Evolutionary conservation across 768 basidiomycete species (phyloP).

Genomic region (Trametes punicea): DNA sequence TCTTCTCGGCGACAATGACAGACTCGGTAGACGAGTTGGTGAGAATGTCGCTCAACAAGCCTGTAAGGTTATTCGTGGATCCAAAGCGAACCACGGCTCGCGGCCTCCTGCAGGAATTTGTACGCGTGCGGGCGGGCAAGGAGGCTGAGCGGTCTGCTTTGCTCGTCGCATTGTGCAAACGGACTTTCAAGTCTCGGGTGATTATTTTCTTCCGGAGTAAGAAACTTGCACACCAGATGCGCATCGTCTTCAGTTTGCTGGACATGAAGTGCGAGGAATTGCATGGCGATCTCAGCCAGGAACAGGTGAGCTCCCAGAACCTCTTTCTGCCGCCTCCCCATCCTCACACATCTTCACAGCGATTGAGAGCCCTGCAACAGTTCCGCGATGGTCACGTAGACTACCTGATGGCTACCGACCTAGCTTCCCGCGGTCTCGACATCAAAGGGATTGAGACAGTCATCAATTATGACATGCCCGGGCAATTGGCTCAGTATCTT

Average conservation of each 20-base stretch:
- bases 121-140: constrained; percentile 80
- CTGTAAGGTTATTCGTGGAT: constrained; percentile 93
- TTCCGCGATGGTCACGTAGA: constrained; percentile 90
- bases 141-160: constrained; percentile 75
- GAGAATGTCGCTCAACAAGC: constrained; percentile 87
- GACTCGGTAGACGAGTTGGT: constrained; percentile 94
- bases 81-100: constrained; percentile 85
- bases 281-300: constrained; percentile 94
- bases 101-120: constrained; percentile 90
- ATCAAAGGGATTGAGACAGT: constrained; percentile 98
- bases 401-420: constrained; percentile 93
- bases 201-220: constrained; percentile 97
- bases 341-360: constrained; percentile 41
- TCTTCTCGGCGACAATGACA: constrained; percentile 99
- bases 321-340: not conserved
- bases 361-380: constrained; percentile 77
- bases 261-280: constrained; percentile 89
- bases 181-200: constrained; percentile 78
- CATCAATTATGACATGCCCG: constrained; percentile 99
- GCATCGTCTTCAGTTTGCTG: constrained; percentile 86
- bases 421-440: constrained; percentile 93
- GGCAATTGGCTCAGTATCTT: constrained; percentile 87
- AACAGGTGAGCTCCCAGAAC: constrained; percentile 63
- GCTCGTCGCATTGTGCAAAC: constrained; percentile 79
- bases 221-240: constrained; percentile 95